These are phyloP conservation scores for Vitis hybrid DNA, from an alignment of 177 flowering plant genomes.

Conservation along the genomic window DNA sequence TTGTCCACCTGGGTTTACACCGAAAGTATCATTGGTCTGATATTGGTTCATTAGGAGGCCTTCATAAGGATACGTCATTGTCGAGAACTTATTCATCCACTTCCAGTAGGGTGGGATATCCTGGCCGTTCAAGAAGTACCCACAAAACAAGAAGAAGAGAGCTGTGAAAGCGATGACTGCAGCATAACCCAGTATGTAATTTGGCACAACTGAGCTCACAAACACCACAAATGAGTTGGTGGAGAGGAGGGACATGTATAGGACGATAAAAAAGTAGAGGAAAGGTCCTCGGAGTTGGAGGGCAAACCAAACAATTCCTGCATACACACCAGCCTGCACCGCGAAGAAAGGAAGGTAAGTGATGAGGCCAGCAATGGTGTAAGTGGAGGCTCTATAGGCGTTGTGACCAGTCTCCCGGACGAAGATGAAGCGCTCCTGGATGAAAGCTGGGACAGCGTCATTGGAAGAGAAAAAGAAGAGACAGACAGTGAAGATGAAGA, in stretches of 20 bases:
- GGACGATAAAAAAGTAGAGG: constrained; percentile 50
- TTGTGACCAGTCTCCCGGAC: constrained; percentile 70
- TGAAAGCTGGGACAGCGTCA: constrained; percentile 84
- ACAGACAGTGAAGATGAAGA: constrained; percentile 77
- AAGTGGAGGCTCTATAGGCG: constrained; percentile 72
- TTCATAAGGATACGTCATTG: constrained; percentile 76
- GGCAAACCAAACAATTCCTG: constrained; percentile 52
- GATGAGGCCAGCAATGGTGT: constrained; percentile 58
- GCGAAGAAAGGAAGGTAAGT: constrained; percentile 72
- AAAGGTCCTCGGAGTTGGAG: constrained; percentile 46
- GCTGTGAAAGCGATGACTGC: constrained; percentile 79
- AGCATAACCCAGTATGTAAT: constrained; percentile 71
- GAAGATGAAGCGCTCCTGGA: constrained; percentile 76
- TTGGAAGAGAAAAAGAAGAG: constrained; percentile 79
- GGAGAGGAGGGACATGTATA: constrained; percentile 62
- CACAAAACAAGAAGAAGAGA: constrained; percentile 74
- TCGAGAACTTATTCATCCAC: constrained; percentile 68
- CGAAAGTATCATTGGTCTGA: constrained; percentile 31
- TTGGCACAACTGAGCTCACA: constrained; percentile 72
- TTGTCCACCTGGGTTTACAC: constrained; percentile 3
- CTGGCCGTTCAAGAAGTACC: constrained; percentile 56
- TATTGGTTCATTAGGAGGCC: constrained; percentile 68
- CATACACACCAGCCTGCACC: constrained; percentile 55
- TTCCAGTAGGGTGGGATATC: constrained; percentile 54
- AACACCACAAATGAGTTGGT: constrained; percentile 81